A percentile compares a stretch with the other conserved stretches of the same genome.
Conservation (phyloP, 2,329 filamentous ascomycete species). For the Paracorniculantispora psalliotae region DNA sequence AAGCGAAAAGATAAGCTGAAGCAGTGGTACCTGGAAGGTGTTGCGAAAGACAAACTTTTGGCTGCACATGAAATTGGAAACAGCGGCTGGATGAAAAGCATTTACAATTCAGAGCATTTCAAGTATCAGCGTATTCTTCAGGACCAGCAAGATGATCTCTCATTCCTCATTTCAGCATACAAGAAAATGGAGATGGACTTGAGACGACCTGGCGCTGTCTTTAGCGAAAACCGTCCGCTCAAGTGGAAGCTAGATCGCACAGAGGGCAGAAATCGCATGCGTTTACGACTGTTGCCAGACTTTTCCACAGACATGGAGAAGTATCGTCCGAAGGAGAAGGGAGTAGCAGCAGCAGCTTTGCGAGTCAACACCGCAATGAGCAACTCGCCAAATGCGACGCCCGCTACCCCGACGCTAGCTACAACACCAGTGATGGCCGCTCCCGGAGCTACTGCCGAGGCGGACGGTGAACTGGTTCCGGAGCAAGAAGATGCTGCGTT, state of each 20-base stretch:
- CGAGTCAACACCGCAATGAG: constrained; percentile 28
- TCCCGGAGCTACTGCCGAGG: not conserved
- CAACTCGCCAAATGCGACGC: not conserved
- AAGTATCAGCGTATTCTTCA: constrained; percentile 87
- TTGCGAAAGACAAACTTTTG: constrained; percentile 64
- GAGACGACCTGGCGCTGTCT: constrained; percentile 73
- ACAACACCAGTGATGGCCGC: not conserved
- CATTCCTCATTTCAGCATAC: constrained; percentile 71
- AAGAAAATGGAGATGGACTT: constrained; percentile 74
- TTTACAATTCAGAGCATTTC: constrained; percentile 84
- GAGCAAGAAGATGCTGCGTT: constrained; percentile 26
- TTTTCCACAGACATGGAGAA: constrained; percentile 61
- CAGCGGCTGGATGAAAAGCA: constrained; percentile 90
- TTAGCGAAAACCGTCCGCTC: constrained; percentile 57
- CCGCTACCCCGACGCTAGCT: constrained; percentile 3
- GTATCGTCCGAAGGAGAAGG: constrained; percentile 79
- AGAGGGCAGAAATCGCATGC: constrained; percentile 92
- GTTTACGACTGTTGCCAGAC: constrained; percentile 80
- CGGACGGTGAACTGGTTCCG: not conserved
- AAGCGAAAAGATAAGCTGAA: constrained; percentile 80
- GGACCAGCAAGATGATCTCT: constrained; percentile 86
- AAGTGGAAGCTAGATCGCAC: constrained; percentile 96
- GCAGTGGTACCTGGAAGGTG: constrained; percentile 69
- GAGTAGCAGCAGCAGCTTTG: constrained; percentile 37
- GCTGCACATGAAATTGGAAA: constrained; percentile 83